Base-by-base conservation (phyloP, 2,329 filamentous ascomycete species). In the Cryphonectria radicalis region DNA sequence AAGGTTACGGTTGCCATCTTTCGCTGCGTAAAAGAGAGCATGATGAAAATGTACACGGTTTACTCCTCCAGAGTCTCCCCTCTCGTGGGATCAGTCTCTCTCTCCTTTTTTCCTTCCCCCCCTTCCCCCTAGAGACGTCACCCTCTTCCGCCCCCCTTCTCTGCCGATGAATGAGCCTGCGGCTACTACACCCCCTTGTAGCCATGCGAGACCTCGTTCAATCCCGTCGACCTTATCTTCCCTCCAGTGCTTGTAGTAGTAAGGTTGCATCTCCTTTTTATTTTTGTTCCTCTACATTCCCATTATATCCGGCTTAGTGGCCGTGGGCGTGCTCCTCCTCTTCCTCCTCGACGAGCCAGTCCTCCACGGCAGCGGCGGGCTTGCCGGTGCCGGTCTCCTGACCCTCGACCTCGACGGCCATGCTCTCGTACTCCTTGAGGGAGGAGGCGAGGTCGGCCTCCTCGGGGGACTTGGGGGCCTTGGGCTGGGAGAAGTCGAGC, bases 361-460 rank as follows among this genome's bases (percentile, higher is more conserved):
- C 84, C 77, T 87, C 84, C 72, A 88, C 82, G 72, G 83, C 84
- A 73, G 91, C 87, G 70, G 88, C 85, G 70, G 87, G 35, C 78
- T 88, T 79, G 76, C 86, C 86, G 81, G 89, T 87, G 75, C 87
- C 82, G 77, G 87, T 86, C 76, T 92, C 89, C 83, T 93, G 90
- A 76, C 95, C 95, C 88, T 98, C 95, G 76, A 98, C 91, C 85
- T 99, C 96, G 77, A 98, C 95, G 78, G 91, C 89, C 88, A 97
- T 94, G 81, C 85, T 89, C 89, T 98, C 95, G 89, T 99, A 99
- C 81, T 94, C 91, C 87, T 96, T 92, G 82, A 99, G 86, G 83
- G 93, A 95, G 83, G 89, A 92, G 81, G 95, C 94, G 75, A 99
- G 92, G 84, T 97, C 93, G 84, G 91, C 85, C 89, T 98, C 95